Base-by-base conservation (phyloP, 2,329 filamentous ascomycete genomes). In the Basipetospora sp. region DNA sequence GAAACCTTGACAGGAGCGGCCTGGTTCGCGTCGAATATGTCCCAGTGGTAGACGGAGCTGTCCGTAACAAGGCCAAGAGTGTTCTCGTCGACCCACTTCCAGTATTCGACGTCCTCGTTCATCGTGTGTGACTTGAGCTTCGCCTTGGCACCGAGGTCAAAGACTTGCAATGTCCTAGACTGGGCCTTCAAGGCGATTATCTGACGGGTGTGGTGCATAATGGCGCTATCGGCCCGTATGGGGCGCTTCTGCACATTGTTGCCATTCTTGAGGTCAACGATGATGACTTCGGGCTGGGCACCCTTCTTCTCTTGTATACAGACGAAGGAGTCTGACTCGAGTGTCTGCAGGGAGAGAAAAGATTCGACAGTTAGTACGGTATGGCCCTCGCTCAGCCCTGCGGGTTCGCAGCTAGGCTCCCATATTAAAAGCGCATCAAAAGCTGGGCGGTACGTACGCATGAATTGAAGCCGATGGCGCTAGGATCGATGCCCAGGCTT, bases 191-290 rank as follows among this genome's bases (percentile, higher is more conserved):
- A 74, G 45, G 92, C 90, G 54, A 98, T 96, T 58, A 98, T 84
- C 60, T 94, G 85, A 58, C 80, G 83, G 50, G 73, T 80, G 84
- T 85, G 94, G 74, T 98, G 90, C 90, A 98, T 96, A 58, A 98
- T 94, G 52, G 92, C 90, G 74, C 87, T 96, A 65, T 98, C 90
- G 54, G 90, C 90, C 69, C 94, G 96, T 69, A 98, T 98, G 34
- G 88, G 85, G 56, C 88, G 77, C 53, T 83, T 80, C 50, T 85
- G 90, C 58, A 94, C 77, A 67, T 90, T 88, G 74, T 94, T 94
- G 65, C 78, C 78, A 64, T 94, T 92, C 64, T 96, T 94, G 56
- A 98, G 80, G 62, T 98, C 84, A 64, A 98, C 69, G 59, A 98
- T 98, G 62, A 98, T 81, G 47, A 98, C 88, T 64, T 94, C 87